Evolutionary conservation across 352 stramenopile genomes (phyloP), one percentile per base, ranked within the genome.

Genomic region (Phytophthora ohioensis): DNA sequence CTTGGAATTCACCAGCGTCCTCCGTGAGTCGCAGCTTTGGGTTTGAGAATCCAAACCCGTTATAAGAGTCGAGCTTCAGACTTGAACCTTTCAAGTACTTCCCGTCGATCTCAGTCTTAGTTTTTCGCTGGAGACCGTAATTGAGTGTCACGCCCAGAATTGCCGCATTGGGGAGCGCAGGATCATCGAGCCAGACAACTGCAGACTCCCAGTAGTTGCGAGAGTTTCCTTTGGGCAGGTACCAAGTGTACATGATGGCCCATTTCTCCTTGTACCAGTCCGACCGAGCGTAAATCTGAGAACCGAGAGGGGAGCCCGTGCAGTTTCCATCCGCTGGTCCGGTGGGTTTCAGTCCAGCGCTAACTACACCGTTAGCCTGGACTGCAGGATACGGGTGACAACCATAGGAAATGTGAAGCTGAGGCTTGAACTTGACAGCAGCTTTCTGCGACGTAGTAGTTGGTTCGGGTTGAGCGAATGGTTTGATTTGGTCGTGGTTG

Each of bases 161-260:
- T n/a, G 31, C 42, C 34, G 49, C 5, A 9, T 56, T 56, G 0
- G 32, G 7, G 1, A 30, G 3, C 8, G 13, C 34, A 12, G 49
- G 49, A 43, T 56, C 15, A 15, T 56, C 49, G 13, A 56, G 12
- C 49, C 49, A 56, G 6, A 56, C 49, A 12, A 56, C 32, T 11
- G 42, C 31, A 12, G 11, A 32, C 49, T 43, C 34, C 49, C 49
- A 56, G n/a, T n/a, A 41, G 17, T 56, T 31, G 6, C 49, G 49
- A 46, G 13, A 12, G 4, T 12, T 42, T 12, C 8, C 49, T 8
- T 56, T 56, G 7, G 49, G 49, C 4, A 56, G 34, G 8, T 56
- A 56, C 49, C 49, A 56, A 17, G 49, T n/a, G 32, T 56, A 56
- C 49, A 56, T 56, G 32, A 56, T 56, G 15, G 49, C 49, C 31